Evolutionary conservation across 495 filamentous ascomycete genomes (phyloP), one percentile per base, ranked within the genome.

Genomic region (Penicillium maclennaniae): DNA sequence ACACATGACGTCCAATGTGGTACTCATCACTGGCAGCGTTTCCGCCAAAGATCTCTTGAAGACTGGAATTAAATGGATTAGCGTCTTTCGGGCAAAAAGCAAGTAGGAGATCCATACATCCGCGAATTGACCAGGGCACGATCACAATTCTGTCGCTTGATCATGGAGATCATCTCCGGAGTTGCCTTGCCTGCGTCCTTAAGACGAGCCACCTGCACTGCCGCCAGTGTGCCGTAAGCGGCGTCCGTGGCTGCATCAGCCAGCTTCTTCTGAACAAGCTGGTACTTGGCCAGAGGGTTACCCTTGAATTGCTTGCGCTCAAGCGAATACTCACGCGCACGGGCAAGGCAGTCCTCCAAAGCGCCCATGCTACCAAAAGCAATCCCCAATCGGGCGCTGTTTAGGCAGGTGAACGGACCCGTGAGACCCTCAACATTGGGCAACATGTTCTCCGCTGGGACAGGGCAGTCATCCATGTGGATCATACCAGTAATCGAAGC

Each of bases 401-500:
- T 98, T 47, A 98, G 78, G 65, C 93, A 98, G 53, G 85, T 86
- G 63, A 98, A 98, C 5, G 93, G 93, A 0, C 95, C 93, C 56
- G 70, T 81, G 43, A 98, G 75, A 16, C 93, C 93, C 68, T 96
- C 87, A 21, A 97, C 83, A 16, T 89, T 81, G 1, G 92, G 91
- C 64, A 98, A 89, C 91, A 98, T 95, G 68, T 97, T 96, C 62
- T 86, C 89, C 67, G 83, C 80, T 1, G 90, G 87, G 0, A 98
- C 89, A 6, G 93, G 91, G 58, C 89, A 92, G 52, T 88, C 79
- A 43, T 95, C 91, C 55, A 98, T 79, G 56, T 96, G 91, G 53
- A 98, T 97, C 95, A 98, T 97, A 41, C 93, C 93, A 0, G 93
- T 98, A 56, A 97, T 87, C 7, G 89, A 95, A 20, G 93, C 95